phyloP scores from a whole-genome alignment of 257 asterid species.

The Striga asiatica region DNA sequence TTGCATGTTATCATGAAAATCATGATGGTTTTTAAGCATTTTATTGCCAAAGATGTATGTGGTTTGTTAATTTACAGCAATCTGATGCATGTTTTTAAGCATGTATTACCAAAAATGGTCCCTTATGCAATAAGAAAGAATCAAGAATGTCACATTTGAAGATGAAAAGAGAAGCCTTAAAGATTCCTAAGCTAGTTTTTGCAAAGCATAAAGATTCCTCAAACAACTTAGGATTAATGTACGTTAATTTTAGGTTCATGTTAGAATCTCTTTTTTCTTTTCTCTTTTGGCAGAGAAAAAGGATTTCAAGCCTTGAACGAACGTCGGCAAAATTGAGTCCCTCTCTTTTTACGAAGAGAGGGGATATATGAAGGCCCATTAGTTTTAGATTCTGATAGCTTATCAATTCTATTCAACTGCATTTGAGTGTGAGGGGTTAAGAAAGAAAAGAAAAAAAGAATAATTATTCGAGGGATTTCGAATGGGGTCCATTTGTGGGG shows the following conservation, averaged over 20 bases:
- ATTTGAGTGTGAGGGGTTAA: constrained; percentile 12
- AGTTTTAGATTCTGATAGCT: constrained; percentile 15
- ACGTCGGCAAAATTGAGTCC: constrained; percentile 17
- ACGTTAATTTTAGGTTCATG: no score
- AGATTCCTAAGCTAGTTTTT: no score
- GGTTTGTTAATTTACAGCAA: not conserved
- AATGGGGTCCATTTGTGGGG: constrained; percentile 49
- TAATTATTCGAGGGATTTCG: no score
- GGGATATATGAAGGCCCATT: constrained; percentile 19
- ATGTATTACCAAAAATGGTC: no score
- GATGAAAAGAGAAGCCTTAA: no score
- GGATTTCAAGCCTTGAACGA: not conserved
- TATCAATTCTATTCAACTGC: constrained; percentile 36
- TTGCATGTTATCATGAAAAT: not conserved
- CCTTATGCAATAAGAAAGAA: not conserved
- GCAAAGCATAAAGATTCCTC: no score
- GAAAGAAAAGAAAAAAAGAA: constrained; percentile 22
- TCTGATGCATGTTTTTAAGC: not conserved
- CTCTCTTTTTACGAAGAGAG: constrained; percentile 54
- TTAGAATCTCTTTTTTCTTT: not conserved
- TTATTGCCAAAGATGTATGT: not conserved
- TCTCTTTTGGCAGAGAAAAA: constrained; percentile 17
- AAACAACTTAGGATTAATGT: no score
- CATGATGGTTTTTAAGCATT: not conserved
- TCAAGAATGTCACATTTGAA: not conserved